These are phyloP conservation scores for Glycine soja DNA, from an alignment of 306 rosid genomes.

Conservation along the genomic window DNA sequence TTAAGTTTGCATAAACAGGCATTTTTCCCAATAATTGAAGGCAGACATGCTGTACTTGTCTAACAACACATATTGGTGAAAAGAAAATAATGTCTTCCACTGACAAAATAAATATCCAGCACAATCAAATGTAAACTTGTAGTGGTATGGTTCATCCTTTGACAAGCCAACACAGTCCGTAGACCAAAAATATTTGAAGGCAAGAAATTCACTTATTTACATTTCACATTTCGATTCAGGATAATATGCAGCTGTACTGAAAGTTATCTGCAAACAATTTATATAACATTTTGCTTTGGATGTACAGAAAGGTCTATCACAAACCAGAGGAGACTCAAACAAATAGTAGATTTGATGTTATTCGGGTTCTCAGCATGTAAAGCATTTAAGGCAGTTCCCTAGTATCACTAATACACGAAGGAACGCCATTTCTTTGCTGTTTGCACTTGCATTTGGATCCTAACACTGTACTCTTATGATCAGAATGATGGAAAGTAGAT, in stretches of 20 bases:
- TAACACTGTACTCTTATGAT: not conserved
- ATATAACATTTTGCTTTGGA: slow-evolving; percentile 7
- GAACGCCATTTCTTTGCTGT: slow-evolving; percentile 26
- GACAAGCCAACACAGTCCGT: slow-evolving; percentile 27
- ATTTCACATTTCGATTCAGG: slow-evolving; percentile 9
- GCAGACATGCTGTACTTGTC: not conserved
- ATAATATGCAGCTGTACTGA: slow-evolving; percentile 19
- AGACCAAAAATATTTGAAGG: slow-evolving; percentile 22
- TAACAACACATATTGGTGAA: slow-evolving; percentile 18
- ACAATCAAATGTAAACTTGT: slow-evolving; percentile 10
- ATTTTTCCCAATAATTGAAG: slow-evolving; percentile 31
- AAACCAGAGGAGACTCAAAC: slow-evolving; percentile 27
- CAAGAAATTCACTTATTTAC: slow-evolving; percentile 17
- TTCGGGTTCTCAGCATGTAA: slow-evolving; percentile 32
- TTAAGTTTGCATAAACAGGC: slow-evolving; percentile 37
- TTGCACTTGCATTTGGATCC: slow-evolving; percentile 7
- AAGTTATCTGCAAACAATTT: slow-evolving; percentile 9
- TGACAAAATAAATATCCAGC: slow-evolving; percentile 32
- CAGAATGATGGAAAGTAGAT: slow-evolving; percentile 11
- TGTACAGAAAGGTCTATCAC: slow-evolving; percentile 9
- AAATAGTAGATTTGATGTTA: slow-evolving; percentile 3
- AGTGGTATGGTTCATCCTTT: slow-evolving; percentile 18
- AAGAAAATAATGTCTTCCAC: slow-evolving; percentile 22
- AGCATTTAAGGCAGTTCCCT: slow-evolving; percentile 28
- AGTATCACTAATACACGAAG: slow-evolving; percentile 2